Evolutionary conservation across 1,139 yeast species (phyloP).

Genomic region (Diutina catenulata): DNA sequence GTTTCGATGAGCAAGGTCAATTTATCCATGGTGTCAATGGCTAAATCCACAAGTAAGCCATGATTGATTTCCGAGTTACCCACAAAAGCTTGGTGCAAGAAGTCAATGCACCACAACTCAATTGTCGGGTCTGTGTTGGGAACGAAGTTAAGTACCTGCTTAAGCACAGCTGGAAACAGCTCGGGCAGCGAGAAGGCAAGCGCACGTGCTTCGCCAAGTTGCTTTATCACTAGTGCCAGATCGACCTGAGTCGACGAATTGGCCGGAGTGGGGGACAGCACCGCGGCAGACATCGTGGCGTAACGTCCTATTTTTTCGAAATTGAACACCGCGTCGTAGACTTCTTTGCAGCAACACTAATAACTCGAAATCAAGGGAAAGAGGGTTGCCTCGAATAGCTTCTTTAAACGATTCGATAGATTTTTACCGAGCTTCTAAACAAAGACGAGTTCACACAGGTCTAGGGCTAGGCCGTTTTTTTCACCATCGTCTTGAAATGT

Average conservation of each 20-base stretch:
- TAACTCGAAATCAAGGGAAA: no score
- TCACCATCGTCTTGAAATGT: no score
- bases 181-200: slow-evolving; percentile 35
- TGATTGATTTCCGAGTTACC: slow-evolving; percentile 16
- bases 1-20: slow-evolving; percentile 20
- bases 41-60: slow-evolving; percentile 29
- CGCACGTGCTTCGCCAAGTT: slow-evolving; percentile 38
- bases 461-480: no score
- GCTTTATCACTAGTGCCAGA: slow-evolving; percentile 13
- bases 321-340: no score
- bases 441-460: no score
- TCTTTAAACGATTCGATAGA: no score
- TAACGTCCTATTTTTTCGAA: no score
- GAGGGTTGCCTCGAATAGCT: no score
- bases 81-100: slow-evolving; percentile 32
- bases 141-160: slow-evolving; percentile 35
- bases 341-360: no score
- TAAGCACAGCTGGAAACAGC: slow-evolving; percentile 40
- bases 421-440: no score
- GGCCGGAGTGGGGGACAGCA: not conserved
- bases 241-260: not conserved
- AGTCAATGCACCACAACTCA: slow-evolving; percentile 36
- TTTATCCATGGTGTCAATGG: slow-evolving; percentile 27
- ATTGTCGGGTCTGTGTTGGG: slow-evolving; percentile 21
- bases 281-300: not conserved